Evolutionary conservation across 2,329 filamentous ascomycete genomes (phyloP), one percentile per base, ranked within the genome.

Genomic region (Diplodia seriata): DNA sequence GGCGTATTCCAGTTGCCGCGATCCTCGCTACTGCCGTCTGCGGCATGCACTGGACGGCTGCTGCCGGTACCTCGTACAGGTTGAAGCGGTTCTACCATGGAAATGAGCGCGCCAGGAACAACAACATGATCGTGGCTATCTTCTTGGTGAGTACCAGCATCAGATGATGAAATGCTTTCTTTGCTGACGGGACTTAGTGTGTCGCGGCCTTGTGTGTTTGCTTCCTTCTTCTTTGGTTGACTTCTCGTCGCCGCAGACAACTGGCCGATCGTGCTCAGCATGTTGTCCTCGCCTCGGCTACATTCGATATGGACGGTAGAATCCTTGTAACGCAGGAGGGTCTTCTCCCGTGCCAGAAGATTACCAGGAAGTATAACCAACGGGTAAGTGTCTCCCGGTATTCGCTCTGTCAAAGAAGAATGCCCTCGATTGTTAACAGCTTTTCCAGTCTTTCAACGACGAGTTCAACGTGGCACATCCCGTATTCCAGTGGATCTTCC

Each of bases 11-110:
- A 2, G 91, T 89, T 69, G 90, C 90, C 11, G 79, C 87, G 55
- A 78, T 93, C 20, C 83, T 96, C 50, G 90, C 91, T 9, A 83
- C 86, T 18, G 91, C 90, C 50, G 91, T 95, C 2, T 93, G 90
- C 11, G 91, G 91, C 0, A 95, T 96, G 92, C 92, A 96, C 79
- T 96, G 92, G 90, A 90, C 90, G 67, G 92, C 90, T 38, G 85
- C 90, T 3, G 84, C 87, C 12, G 91, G 91, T 18, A 95, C 91
- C 3, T 76, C 78, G 9, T 95, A 94, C 76, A 84, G 83, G 53
- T 78, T 92, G 63, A 77, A 85, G 70, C 75, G 82, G 54, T 76
- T 84, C 63, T 81, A 82, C 59, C 71, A 80, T 38, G 72, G 70
- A 40, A 69, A 76, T 15, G 76, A 74, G 51, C 80, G 80, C 57